Evolutionary conservation across 2,329 filamentous ascomycete species (phyloP), one percentile per base, ranked within the genome.

Genomic region (Arachnomyces sp.): DNA sequence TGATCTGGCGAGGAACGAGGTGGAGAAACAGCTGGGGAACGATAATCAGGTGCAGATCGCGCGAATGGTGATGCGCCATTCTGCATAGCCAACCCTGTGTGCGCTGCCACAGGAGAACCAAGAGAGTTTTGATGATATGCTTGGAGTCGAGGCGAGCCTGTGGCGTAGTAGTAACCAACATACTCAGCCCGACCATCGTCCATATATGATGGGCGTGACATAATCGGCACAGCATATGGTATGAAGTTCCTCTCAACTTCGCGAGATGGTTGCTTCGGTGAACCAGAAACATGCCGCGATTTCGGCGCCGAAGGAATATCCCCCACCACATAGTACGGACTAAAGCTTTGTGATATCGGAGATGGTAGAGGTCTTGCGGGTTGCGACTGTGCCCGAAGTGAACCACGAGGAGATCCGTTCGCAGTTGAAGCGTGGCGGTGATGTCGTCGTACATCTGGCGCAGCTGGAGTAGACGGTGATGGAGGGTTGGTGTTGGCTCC

Each of bases 331-430:
- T 61, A 62, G 7, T 62, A 44, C 9, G 58, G 56, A 7, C 54
- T 50, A 40, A 63, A 57, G 30, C 43, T 55, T 31, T 56, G 58
- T 34, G 58, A 47, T 31, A 46, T 49, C 3, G 54, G 52, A 17
- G 63, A 61, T 38, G 63, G 60, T 13, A 67, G 48, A n/a, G 63
- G 53, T 16, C 68, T 59, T n/a, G 68, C 66, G 39, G 68, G 68
- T 42, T 71, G 67, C n/a, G 68, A 71, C 16, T 71, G 68, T n/a
- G 68, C 67, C 40, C 68, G 56, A 20, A 70, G 45, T 15, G 61
- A 65, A 20, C 58, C 59, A 28, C 60, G 61, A 3, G 66, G 60
- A 14, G 65, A 64, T 7, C 59, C 60, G 39, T 64, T 66, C 9
- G 60, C 60, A 40, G 63, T 56, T 3, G 67, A 70, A 9, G 66